Evolutionary conservation across 495 filamentous ascomycete genomes (phyloP).

Genomic region (Neurospora sp.): DNA sequence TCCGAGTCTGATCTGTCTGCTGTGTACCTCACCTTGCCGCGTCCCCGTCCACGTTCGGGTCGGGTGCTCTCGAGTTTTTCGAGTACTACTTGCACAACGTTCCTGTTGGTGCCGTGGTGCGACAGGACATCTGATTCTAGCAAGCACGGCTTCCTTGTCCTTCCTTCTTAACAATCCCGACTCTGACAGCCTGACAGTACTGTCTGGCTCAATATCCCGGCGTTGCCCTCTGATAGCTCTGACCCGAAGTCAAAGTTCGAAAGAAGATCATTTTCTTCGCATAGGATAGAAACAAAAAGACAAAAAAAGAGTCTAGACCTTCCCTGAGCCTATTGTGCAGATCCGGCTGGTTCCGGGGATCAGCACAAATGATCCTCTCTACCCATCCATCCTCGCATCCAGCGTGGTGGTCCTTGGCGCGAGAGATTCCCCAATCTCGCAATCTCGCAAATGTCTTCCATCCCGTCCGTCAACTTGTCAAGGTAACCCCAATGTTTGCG

Average conservation of each 20-base stretch:
- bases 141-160: neutral
- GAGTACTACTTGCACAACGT: neutral
- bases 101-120: neutral
- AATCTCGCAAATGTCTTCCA: neutral
- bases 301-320: neutral
- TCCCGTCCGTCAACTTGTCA: neutral
- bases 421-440: neutral
- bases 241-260: neutral
- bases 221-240: neutral
- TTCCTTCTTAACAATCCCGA: neutral
- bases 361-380: neutral
- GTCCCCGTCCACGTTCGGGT: neutral
- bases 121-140: neutral
- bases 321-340: neutral
- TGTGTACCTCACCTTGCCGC: neutral
- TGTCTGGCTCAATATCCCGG: no score
- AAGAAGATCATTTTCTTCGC: neutral
- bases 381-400: neutral
- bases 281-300: neutral
- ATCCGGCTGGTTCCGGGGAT: neutral
- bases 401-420: neutral
- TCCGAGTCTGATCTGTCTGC: neutral
- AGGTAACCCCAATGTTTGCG: neutral
- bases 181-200: neutral
- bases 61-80: neutral